A percentile compares a stretch with the other conserved stretches of the same genome.
Conservation (phyloP, 2,329 filamentous ascomycete genomes). For the Claviceps sp. region DNA sequence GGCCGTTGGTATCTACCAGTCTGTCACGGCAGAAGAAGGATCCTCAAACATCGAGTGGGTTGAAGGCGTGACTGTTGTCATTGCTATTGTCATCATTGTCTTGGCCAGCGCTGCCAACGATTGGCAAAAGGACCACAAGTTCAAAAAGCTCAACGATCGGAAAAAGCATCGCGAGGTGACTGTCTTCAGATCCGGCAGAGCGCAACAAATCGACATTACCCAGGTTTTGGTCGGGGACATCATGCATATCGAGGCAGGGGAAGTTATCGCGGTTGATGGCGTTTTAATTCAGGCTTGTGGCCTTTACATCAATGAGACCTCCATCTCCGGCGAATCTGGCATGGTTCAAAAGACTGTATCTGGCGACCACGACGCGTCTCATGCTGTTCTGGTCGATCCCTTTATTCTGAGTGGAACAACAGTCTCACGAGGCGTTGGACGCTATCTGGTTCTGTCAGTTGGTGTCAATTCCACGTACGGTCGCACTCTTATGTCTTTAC, state of each 20-base stretch:
- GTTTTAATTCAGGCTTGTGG: conserved; percentile 44
- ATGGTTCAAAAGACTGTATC: conserved; percentile 49
- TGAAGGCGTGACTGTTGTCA: conserved; percentile 67
- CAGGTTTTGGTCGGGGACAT: conserved; percentile 64
- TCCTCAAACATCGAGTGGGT: conserved; percentile 60
- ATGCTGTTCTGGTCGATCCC: conserved; percentile 47
- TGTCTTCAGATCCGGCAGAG: conserved; percentile 60
- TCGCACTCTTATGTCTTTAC: conserved; percentile 65
- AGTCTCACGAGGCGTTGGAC: conserved; percentile 62
- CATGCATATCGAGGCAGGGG: conserved; percentile 59
- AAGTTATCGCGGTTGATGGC: conserved; percentile 58
- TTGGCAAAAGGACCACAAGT: conserved; percentile 71
- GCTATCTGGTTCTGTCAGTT: conserved; percentile 61
- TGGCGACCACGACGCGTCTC: conserved; percentile 44
- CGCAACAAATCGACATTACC: conserved; percentile 54
- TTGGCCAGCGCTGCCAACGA: conserved; percentile 67
- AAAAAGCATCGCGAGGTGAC: conserved; percentile 66
- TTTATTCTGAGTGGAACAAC: conserved; percentile 74
- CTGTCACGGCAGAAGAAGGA: conserved; percentile 39
- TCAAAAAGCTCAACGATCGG: conserved; percentile 67
- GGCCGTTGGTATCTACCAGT: conserved; percentile 62
- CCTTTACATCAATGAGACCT: conserved; percentile 58
- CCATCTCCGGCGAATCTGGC: conserved; percentile 64
- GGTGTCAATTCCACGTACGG: conserved; percentile 64
- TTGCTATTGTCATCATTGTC: conserved; percentile 64